Conservation (phyloP, 768 basidiomycete species). For the Boletus sensibilis region DNA sequence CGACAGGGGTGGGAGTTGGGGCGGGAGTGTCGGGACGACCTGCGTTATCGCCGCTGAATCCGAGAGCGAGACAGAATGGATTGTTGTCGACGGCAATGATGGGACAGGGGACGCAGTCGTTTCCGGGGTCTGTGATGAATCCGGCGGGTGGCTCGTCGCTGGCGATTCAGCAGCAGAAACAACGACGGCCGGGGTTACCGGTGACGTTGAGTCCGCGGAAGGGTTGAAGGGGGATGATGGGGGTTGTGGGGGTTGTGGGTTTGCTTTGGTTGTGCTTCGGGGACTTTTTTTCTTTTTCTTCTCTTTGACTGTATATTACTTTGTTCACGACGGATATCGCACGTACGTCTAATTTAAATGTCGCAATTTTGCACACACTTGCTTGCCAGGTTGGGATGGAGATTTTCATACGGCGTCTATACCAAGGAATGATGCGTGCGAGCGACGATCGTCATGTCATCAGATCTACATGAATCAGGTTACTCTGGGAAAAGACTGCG, state of each 20-base stretch:
- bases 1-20: constrained; percentile 12
- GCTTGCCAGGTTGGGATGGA: neutral
- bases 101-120: constrained; percentile 36
- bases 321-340: neutral
- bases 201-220: constrained; percentile 39
- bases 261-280: neutral
- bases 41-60: constrained; percentile 72
- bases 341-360: neutral
- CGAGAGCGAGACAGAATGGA: constrained; percentile 55
- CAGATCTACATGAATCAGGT: neutral
- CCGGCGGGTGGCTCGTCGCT: constrained; percentile 11
- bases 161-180: constrained; percentile 38
- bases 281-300: neutral
- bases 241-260: too few relatives aligned
- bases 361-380: neutral
- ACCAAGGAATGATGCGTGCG: neutral
- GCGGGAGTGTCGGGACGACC: constrained; percentile 30
- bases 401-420: too few relatives aligned
- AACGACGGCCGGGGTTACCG: constrained; percentile 38
- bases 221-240: constrained; percentile 8
- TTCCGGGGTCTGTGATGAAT: constrained; percentile 19
- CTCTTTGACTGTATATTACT: neutral
- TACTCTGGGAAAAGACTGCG: neutral
- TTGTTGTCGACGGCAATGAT: constrained; percentile 38
- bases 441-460: neutral